phyloP scores from a whole-genome alignment of 2,329 filamentous ascomycete genomes.

The Stagonosporopsis rhizophila region DNA sequence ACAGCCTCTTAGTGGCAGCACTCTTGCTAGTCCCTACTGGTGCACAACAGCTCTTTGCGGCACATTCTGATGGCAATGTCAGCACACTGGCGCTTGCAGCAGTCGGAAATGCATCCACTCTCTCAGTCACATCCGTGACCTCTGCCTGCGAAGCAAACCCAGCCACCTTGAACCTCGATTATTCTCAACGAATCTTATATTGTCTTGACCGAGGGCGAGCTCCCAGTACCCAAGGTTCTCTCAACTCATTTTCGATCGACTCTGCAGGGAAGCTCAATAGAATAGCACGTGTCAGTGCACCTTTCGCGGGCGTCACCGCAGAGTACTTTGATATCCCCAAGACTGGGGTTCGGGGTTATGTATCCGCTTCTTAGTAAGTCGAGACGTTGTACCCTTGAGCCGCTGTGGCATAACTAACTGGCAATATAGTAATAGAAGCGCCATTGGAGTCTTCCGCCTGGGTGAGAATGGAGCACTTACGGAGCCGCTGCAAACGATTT shows the following conservation, averaged over 20 bases:
- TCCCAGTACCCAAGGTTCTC: constrained; percentile 11
- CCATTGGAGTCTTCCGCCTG: constrained; percentile 12
- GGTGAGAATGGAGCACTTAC: constrained; percentile 10
- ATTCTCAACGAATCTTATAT: constrained; percentile 14
- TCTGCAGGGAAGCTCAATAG: constrained; percentile 3
- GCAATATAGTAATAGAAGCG: constrained; percentile 16
- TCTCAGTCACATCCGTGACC: constrained; percentile 11
- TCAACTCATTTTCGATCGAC: constrained; percentile 18
- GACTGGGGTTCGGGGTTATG: constrained; percentile 14
- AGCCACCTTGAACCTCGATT: constrained; percentile 14
- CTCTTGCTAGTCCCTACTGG: not conserved
- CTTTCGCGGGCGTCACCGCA: constrained; percentile 12
- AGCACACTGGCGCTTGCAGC: constrained; percentile 12
- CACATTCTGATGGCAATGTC: constrained; percentile 18
- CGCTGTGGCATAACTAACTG: not conserved
- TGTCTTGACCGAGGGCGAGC: constrained; percentile 18
- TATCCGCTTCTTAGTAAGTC: constrained; percentile 11
- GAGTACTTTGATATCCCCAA: constrained; percentile 9
- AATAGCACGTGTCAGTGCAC: constrained; percentile 17
- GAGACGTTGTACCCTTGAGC: not conserved
- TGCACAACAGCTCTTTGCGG: constrained; percentile 17
- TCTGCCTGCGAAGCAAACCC: constrained; percentile 12
- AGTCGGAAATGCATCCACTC: not conserved
- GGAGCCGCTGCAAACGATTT: constrained; percentile 13
- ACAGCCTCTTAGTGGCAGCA: not conserved